Percentiles rank a stretch among this genome's conserved stretches.
Evolutionary conservation across 2,329 filamentous ascomycete species (phyloP).

Genomic region (Pyrenophora graminea): DNA sequence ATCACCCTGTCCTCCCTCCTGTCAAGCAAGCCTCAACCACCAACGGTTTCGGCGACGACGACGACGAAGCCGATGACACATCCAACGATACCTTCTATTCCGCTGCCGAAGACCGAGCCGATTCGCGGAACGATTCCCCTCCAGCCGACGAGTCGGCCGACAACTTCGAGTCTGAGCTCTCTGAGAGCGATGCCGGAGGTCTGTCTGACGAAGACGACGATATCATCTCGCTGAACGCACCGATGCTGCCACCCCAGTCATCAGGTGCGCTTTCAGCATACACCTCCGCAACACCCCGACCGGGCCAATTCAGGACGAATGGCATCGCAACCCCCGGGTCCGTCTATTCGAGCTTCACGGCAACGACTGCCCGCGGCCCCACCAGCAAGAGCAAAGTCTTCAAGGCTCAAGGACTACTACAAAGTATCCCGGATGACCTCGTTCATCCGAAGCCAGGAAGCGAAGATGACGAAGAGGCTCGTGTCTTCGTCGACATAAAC

Average conservation of each 20-base stretch:
- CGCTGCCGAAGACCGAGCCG: conserved; percentile 73
- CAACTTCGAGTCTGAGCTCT: conserved; percentile 61
- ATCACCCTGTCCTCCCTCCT: conserved; percentile 48
- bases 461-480: conserved; percentile 84
- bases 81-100: conserved; percentile 92
- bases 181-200: conserved; percentile 70
- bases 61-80: conserved; percentile 82
- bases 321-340: conserved; percentile 83
- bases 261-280: conserved; percentile 80
- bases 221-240: conserved; percentile 85
- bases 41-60: conserved; percentile 61
- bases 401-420: conserved; percentile 77
- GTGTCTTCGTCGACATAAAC: conserved; percentile 87
- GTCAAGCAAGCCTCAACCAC: conserved; percentile 58
- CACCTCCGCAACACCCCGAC: conserved; percentile 79
- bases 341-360: conserved; percentile 85
- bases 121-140: conserved; percentile 46
- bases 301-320: conserved; percentile 69
- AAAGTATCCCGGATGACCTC: conserved; percentile 72
- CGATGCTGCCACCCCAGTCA: conserved; percentile 74
- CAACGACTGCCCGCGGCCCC: conserved; percentile 74
- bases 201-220: conserved; percentile 92
- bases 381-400: conserved; percentile 78
- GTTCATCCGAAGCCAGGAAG: conserved; percentile 81
- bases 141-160: conserved; percentile 50